Evolutionary conservation across 805 yeast genomes (phyloP), one percentile per base, ranked within the genome.

Genomic region (Jamesozyma lodderae): DNA sequence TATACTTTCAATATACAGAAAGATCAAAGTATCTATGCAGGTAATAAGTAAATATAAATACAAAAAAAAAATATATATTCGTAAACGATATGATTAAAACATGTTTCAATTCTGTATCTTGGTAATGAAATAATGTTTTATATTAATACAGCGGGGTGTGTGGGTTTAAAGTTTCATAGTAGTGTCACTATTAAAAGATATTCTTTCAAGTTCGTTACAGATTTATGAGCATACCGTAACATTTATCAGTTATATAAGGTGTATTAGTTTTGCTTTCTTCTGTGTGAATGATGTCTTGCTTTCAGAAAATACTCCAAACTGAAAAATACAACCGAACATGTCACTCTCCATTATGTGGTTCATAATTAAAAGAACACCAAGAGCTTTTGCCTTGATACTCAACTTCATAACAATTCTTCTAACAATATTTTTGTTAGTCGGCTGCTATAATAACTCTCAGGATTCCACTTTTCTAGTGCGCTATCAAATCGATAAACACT

Each of bases 391-490:
- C 30, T 44, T 70, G 8, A 23, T 68, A 0, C 46, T 72, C 3
- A 62, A 73, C 25, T 58, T 77, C 43, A 68, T 77, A 15, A 52
- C 72, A 1, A 60, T 69, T 2, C 69, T 77, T 41, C 55, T 80
- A 5, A 55, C 78, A 15, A 64, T 75, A 1, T 79, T 77, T 52
- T 57, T 79, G 5, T 57, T 79, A 10, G 50, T 77, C 5, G 81
- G 86, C 2, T 75, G 81, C 38, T 65, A 71, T 16, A 62, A 62
- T 15, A 31, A 59, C 0, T 56, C 68, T 0, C 77, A 73, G 48
- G 66, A 75, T 2, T 63, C 72, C 1, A 69, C 72, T 0, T 79
- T 66, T 43, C 49, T 78, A 35, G 64, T 72, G n/a, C 63, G 67
- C 33, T 68, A 71, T 44, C 48, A 57, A 35, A 75, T 73, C 59